Base-by-base conservation (phyloP, 352 stramenopile species). In the Phytophthora aleatoria region DNA sequence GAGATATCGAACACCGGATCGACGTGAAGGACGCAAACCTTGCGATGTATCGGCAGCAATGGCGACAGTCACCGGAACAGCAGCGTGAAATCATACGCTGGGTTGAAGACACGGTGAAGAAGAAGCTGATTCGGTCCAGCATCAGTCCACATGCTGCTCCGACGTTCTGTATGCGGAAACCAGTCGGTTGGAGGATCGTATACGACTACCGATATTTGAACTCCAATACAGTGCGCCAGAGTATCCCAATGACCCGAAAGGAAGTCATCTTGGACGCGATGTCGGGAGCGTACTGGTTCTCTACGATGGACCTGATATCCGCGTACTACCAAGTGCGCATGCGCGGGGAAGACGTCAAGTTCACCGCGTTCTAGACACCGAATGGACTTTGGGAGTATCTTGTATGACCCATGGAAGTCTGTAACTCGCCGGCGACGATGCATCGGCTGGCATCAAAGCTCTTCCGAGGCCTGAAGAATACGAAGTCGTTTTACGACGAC, bases 311-410 rank as follows among this genome's bases (percentile, higher is more conserved):
- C 45, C 27, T 51, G 5, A 11, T 36, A 3, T 51, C 6, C 24
- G 44, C 24, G 11, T 51, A 36, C 11, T 51, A 27, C 12, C 27
- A 51, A 36, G 27, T 51, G 3, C n/a, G 33, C 3, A 24, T 38
- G 33, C 24, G 10, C 11, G 24, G 38, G 33, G 4, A 27, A 15
- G 12, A 36, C 7, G 38, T 51, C 13, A n/a, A 10, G 33, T 38
- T 51, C 33, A 51, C 45, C 3, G 45, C 26, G 1, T 51, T 51
- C 16, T 38, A 27, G 28, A 41, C 57, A 1, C 57, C 57, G 5
- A 57, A 58, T 1, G 30, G 48, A 48, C 39, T 72, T 5, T 58
- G 50, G 12, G 30, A 58, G 7, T 58, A 53, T 13, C 28, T 64
- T 8, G 57, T 51, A 2, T n/a, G 50, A 11, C 47, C 57, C 4